Evolutionary conservation across 2,329 filamentous ascomycete species (phyloP).

Genomic region (Aspergillus alliaceus): DNA sequence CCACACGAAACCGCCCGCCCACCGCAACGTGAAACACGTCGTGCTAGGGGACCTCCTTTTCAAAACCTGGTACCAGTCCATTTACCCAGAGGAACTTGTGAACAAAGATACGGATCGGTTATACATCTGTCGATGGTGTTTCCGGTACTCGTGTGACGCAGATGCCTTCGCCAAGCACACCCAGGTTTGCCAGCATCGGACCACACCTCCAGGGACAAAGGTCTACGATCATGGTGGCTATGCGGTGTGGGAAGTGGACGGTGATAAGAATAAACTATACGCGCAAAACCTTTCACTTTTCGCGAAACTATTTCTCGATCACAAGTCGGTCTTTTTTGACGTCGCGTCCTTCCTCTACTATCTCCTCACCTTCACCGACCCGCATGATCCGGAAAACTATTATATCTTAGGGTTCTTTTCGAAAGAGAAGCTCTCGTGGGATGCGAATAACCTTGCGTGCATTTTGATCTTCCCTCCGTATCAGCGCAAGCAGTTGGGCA

Average conservation of each 20-base stretch:
- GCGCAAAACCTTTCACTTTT: slow-evolving; percentile 95
- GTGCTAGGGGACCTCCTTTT: slow-evolving; percentile 82
- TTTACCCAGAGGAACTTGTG: slow-evolving; percentile 72
- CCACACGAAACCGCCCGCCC: slow-evolving; percentile 40
- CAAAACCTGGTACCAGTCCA: slow-evolving; percentile 89
- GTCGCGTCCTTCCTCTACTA: slow-evolving; percentile 94
- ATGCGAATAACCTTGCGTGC: slow-evolving; percentile 95
- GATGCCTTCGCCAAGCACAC: slow-evolving; percentile 38
- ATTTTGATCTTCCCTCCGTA: slow-evolving; percentile 95
- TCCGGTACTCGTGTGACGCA: slow-evolving; percentile 72
- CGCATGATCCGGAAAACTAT: slow-evolving; percentile 38
- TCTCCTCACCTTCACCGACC: slow-evolving; percentile 73
- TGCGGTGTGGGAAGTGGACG: slow-evolving; percentile 90
- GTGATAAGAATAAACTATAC: slow-evolving; percentile 82
- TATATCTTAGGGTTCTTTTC: slow-evolving; percentile 95
- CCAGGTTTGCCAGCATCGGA: slow-evolving; percentile 54
- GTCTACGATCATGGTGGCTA: slow-evolving; percentile 80
- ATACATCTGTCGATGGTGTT: slow-evolving; percentile 90
- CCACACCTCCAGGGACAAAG: slow-evolving; percentile 65
- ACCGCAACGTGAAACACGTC: slow-evolving; percentile 83
- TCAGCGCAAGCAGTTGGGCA: slow-evolving; percentile 85
- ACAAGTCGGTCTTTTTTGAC: slow-evolving; percentile 98
- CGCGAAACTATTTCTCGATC: slow-evolving; percentile 95
- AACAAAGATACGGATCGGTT: slow-evolving; percentile 58
- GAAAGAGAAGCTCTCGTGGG: slow-evolving; percentile 98